These are phyloP conservation scores for Leptosphaerulina australis DNA, from an alignment of 2,329 filamentous ascomycete species.

Conservation along the genomic window DNA sequence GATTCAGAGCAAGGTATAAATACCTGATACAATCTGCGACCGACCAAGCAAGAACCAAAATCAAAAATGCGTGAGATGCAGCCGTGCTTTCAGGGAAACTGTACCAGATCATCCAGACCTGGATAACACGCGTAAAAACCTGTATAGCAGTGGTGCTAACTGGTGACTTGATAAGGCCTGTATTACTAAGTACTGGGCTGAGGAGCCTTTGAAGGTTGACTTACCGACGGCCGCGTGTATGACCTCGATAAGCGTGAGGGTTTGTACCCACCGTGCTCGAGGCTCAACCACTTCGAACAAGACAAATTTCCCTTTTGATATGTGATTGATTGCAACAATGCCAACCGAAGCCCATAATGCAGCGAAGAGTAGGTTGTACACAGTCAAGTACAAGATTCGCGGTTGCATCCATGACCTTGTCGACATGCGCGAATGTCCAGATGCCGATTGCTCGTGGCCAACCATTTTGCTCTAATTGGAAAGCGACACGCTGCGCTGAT, in stretches of 20 bases:
- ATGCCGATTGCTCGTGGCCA: background rate
- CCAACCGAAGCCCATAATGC: slow-evolving; percentile 26
- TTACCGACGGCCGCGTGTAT: slow-evolving; percentile 28
- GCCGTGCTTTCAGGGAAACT: slow-evolving; percentile 28
- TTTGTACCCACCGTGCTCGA: slow-evolving; percentile 29
- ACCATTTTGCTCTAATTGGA: background rate
- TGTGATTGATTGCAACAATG: slow-evolving; percentile 5
- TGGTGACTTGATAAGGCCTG: slow-evolving; percentile 33
- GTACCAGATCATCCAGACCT: slow-evolving; percentile 39
- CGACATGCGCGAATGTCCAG: background rate
- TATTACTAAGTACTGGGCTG: background rate
- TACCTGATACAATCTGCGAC: slow-evolving; percentile 32
- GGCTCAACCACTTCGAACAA: slow-evolving; percentile 25
- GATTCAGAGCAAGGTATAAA: slow-evolving; percentile 29
- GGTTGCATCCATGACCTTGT: background rate
- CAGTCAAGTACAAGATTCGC: slow-evolving; percentile 28
- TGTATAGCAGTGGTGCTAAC: slow-evolving; percentile 32
- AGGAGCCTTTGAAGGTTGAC: background rate
- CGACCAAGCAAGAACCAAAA: slow-evolving; percentile 31
- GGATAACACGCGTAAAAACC: slow-evolving; percentile 34
- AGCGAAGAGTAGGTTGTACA: slow-evolving; percentile 31
- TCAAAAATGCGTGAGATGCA: slow-evolving; percentile 24
- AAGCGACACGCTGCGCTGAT: background rate
- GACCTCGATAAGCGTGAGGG: slow-evolving; percentile 29
- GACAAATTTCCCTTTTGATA: background rate